A percentile compares a stretch with the other conserved stretches of the same genome.
phyloP scores from a whole-genome alignment of 75 land plant genomes.

The Cryptomeria japonica region DNA sequence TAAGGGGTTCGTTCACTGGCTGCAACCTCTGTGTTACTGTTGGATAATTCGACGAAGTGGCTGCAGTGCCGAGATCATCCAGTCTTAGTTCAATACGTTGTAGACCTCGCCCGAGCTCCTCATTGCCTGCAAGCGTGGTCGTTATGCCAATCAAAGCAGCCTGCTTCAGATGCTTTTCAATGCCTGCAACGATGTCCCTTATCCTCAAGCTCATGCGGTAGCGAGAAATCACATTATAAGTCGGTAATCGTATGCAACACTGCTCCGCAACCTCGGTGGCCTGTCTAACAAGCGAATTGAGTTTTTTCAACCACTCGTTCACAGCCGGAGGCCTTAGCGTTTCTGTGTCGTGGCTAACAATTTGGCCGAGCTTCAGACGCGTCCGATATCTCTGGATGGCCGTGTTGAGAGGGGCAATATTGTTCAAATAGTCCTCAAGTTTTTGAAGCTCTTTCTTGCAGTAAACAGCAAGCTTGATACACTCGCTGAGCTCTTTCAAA shows the following conservation, averaged over 20 bases:
- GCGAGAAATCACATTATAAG: not conserved
- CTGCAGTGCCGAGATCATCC: not conserved
- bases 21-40: not conserved
- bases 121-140: not conserved
- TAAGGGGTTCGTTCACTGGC: not conserved
- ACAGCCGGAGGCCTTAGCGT: not conserved
- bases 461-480: not conserved
- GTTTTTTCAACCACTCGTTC: not conserved
- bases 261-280: not conserved
- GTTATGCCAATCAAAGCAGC: not conserved
- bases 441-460: not conserved
- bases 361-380: not conserved
- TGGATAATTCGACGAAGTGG: not conserved
- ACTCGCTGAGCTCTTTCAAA: not conserved
- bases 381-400: not conserved
- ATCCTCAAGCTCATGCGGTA: not conserved
- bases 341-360: not conserved
- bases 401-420: not conserved
- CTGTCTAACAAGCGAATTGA: not conserved
- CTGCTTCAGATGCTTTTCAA: not conserved
- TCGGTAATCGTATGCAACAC: not conserved
- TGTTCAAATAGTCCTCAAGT: not conserved
- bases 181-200: not conserved
- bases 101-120: not conserved
- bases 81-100: not conserved